Evolutionary conservation across 495 filamentous ascomycete genomes (phyloP).

Genomic region (Chlorociboria aeruginascens): DNA sequence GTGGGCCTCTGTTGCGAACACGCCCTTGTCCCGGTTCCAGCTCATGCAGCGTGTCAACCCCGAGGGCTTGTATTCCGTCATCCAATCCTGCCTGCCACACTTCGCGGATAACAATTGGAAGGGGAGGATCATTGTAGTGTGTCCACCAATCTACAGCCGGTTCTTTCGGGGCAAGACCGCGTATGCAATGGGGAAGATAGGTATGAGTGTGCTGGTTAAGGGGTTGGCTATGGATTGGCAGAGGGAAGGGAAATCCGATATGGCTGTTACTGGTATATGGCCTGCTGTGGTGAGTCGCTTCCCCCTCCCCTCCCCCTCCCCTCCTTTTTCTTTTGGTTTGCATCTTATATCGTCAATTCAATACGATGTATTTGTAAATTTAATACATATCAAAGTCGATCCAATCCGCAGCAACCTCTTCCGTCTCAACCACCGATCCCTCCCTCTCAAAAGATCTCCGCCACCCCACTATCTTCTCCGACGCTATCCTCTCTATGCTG

Average conservation of each 20-base stretch:
- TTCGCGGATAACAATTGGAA: slow-evolving; percentile 40
- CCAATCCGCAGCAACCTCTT: slow-evolving; percentile 59
- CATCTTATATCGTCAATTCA: too few species aligned
- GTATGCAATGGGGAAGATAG: slow-evolving; percentile 80
- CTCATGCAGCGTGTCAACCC: slow-evolving; percentile 76
- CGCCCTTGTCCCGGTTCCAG: slow-evolving; percentile 66
- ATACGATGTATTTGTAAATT: not conserved
- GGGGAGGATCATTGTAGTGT: slow-evolving; percentile 66
- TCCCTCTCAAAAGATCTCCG: slow-evolving; percentile 42
- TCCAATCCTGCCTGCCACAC: slow-evolving; percentile 56
- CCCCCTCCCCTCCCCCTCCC: too few species aligned
- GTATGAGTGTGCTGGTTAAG: slow-evolving; percentile 71
- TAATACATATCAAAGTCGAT: slow-evolving; percentile 35
- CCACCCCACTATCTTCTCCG: slow-evolving; percentile 65
- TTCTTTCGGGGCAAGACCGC: slow-evolving; percentile 82
- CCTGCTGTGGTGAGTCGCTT: slow-evolving; percentile 50
- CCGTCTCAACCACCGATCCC: slow-evolving; percentile 32
- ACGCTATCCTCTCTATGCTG: slow-evolving; percentile 68
- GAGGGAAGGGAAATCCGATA: slow-evolving; percentile 46
- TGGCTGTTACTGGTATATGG: slow-evolving; percentile 79
- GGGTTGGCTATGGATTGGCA: slow-evolving; percentile 77
- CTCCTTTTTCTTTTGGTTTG: too few species aligned
- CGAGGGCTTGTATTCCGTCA: slow-evolving; percentile 57
- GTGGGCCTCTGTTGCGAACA: slow-evolving; percentile 67
- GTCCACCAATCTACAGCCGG: slow-evolving; percentile 72